Base-by-base conservation (phyloP, 2,329 filamentous ascomycete species). In the Fusarium citri region DNA sequence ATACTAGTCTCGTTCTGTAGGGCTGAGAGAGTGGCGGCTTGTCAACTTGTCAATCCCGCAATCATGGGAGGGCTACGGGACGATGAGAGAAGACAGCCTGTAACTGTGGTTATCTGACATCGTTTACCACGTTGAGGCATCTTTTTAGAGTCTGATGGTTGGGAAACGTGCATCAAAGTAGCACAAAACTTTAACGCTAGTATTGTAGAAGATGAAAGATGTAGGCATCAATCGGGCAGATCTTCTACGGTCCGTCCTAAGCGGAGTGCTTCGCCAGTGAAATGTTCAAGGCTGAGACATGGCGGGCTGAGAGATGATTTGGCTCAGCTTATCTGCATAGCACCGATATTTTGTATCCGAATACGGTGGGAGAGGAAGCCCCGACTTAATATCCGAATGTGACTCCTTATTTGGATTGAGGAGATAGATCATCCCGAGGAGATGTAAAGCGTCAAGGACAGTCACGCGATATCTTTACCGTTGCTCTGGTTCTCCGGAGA, bases 11-110 rank as follows among this genome's bases (percentile, higher is more conserved):
- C 34, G 5, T 30, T 56, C 34, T 48, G 53, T 22, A 59, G 42
- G 50, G 47, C 45, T 56, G 43, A 54, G 12, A 46, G n/a, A 18
- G 25, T 50, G 37, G 47, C 46, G 26, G 45, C 18, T 20, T 68
- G 31, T 31, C 46, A 55, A 37, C 48, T 71, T 18, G 54, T 55
- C n/a, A 68, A 71, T 43, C 23, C 64, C n/a, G 22, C 54, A 7
- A 57, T 65, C 23, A 22, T 60, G n/a, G 63, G 53, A 57, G 59
- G 63, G 11, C 48, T 48, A n/a, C 53, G 37, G 14, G 41, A 70
- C 20, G 28, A 43, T n/a, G 42, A 70, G 45, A 57, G 45, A 41
- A 53, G 48, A n/a, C 42, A 30, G 14, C 43, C 48, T 18, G 34
- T 61, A 16, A 47, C 22, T 15, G 59, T 56, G 18, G 9, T 47